phyloP scores from a whole-genome alignment of 2,329 filamentous ascomycete species.

The Periconia sp. region DNA sequence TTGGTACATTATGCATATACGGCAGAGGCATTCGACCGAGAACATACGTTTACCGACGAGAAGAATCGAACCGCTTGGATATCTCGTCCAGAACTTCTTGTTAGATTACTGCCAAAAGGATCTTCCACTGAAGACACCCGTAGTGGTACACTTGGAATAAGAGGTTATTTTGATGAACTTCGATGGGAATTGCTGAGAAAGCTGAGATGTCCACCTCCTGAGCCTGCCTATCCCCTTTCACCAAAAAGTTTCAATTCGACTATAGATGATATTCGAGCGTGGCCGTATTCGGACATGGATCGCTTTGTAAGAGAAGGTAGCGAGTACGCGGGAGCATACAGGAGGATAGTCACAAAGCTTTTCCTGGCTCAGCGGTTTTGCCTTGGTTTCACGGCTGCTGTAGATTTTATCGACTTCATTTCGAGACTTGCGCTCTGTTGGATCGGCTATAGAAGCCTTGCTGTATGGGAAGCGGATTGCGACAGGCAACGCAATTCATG shows the following conservation, averaged over 20 bases:
- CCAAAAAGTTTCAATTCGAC: constrained; percentile 13
- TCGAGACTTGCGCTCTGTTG: constrained; percentile 62
- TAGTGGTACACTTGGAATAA: neutral
- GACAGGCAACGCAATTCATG: neutral
- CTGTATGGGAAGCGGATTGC: neutral
- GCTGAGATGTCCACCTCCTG: constrained; percentile 45
- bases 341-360: constrained; percentile 41
- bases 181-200: constrained; percentile 43
- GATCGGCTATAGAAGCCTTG: constrained; percentile 15
- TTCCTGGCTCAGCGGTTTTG: constrained; percentile 47
- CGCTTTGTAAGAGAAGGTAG: constrained; percentile 30
- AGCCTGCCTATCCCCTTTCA: constrained; percentile 38
- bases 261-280: constrained; percentile 41
- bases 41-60: constrained; percentile 53
- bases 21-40: constrained; percentile 63
- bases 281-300: constrained; percentile 45
- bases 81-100: constrained; percentile 56
- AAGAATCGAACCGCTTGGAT: constrained; percentile 62
- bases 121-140: no score
- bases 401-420: constrained; percentile 73
- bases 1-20: constrained; percentile 65
- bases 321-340: constrained; percentile 34
- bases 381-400: constrained; percentile 39
- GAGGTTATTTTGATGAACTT: constrained; percentile 21
- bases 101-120: constrained; percentile 20